phyloP scores from a whole-genome alignment of 257 asterid species.

The Cordia subcordata region DNA sequence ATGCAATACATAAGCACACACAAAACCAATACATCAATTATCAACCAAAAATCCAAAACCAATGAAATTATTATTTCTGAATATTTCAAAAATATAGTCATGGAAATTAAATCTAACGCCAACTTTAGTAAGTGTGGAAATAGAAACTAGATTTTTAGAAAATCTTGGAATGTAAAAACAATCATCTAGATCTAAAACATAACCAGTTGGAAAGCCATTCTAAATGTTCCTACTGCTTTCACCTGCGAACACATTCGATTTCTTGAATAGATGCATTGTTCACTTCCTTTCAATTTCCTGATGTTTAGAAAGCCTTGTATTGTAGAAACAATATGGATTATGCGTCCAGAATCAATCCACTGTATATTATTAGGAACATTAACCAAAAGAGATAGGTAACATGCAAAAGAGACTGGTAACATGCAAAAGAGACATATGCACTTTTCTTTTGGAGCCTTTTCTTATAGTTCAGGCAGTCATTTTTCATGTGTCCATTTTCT shows the following conservation, averaged over 20 bases:
- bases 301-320: background rate
- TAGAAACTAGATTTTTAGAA: too few relatives aligned
- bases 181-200: background rate
- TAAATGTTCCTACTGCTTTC: background rate
- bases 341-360: constrained; percentile 3
- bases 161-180: too few relatives aligned
- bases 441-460: constrained; percentile 10
- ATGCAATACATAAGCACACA: too few relatives aligned
- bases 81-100: too few relatives aligned
- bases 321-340: background rate
- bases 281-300: background rate
- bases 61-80: background rate
- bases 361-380: background rate
- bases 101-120: background rate
- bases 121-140: too few relatives aligned
- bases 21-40: background rate
- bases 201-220: background rate
- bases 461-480: background rate
- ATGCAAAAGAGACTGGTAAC: too few relatives aligned
- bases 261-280: background rate
- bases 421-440: background rate
- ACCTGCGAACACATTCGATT: background rate
- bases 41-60: background rate
- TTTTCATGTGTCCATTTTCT: background rate
- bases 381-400: too few relatives aligned